Conservation (phyloP, 164 flowering plant species). For the Piper longum region DNA sequence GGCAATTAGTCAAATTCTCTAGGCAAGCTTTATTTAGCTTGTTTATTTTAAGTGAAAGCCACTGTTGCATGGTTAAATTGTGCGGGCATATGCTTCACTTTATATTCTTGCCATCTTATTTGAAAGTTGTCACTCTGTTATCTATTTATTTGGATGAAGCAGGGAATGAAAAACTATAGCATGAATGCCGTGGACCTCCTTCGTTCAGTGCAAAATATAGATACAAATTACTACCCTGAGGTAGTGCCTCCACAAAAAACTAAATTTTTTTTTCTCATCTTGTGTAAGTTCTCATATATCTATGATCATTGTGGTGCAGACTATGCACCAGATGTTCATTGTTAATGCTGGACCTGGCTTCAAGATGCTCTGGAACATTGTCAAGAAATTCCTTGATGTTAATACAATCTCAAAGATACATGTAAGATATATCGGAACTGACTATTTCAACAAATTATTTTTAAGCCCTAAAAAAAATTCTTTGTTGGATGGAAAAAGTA, state of each 20-base stretch:
- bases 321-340: constrained; percentile 71
- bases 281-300: not conserved
- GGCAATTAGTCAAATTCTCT: too few species aligned
- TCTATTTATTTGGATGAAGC: too few species aligned
- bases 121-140: too few species aligned
- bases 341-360: constrained; percentile 94
- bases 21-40: too few species aligned
- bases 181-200: constrained; percentile 60
- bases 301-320: constrained; percentile 42
- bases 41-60: too few species aligned
- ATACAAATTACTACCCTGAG: constrained; percentile 81
- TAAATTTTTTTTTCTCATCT: too few species aligned
- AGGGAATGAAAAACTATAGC: constrained; percentile 80
- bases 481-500: too few species aligned
- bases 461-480: not conserved
- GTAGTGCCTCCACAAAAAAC: constrained; percentile 18
- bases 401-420: constrained; percentile 78
- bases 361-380: constrained; percentile 86
- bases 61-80: too few species aligned
- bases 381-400: constrained; percentile 69
- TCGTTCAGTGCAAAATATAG: constrained; percentile 56
- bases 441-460: not conserved
- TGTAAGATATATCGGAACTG: constrained; percentile 19
- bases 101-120: too few species aligned
- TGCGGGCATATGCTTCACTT: too few species aligned